phyloP scores from a whole-genome alignment of 2,329 filamentous ascomycete genomes.

The Xylariaceae sp. region DNA sequence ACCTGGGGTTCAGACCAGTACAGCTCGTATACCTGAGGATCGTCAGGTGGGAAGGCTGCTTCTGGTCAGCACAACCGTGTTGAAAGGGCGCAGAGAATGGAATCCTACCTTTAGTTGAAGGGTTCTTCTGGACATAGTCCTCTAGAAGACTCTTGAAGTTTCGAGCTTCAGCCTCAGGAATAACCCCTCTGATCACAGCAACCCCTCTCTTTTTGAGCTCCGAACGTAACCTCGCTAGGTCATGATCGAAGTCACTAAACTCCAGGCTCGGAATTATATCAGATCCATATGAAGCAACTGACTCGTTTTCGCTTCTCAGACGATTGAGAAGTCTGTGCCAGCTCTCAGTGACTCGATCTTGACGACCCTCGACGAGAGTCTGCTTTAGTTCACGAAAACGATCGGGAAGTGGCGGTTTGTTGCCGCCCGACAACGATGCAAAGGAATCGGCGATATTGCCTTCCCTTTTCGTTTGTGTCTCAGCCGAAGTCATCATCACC shows the following conservation, averaged over 20 bases:
- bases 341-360: conserved; percentile 40
- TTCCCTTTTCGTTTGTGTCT: conserved; percentile 41
- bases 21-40: conserved; percentile 69
- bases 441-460: conserved; percentile 62
- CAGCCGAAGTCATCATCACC: not conserved
- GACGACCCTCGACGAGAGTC: conserved; percentile 45
- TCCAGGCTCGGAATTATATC: conserved; percentile 49
- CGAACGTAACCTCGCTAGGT: conserved; percentile 30
- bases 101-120: conserved; percentile 46
- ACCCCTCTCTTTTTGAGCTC: conserved; percentile 59
- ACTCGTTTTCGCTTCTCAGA: conserved; percentile 43
- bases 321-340: conserved; percentile 45
- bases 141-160: conserved; percentile 61
- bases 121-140: conserved; percentile 62
- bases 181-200: conserved; percentile 61
- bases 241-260: conserved; percentile 39
- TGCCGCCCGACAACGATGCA: conserved; percentile 49
- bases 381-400: conserved; percentile 54
- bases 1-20: conserved; percentile 71
- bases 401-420: conserved; percentile 44
- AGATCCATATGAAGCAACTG: conserved; percentile 40
- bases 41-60: conserved; percentile 59
- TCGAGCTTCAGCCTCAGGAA: conserved; percentile 59
- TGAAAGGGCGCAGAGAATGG: not conserved
- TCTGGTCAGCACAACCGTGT: not conserved